A percentile compares a stretch with the other conserved stretches of the same genome.
phyloP scores from a whole-genome alignment of 345 rosid genomes.

The rapeseed (Brassica napus) region Da-Ae NC_063436.1:5602001-5602500 shows the following conservation, averaged over 20 bases:
- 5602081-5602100: no score
- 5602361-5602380: constrained; percentile 60
- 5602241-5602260: constrained; percentile 45
- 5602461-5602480: constrained; percentile 65
- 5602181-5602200: no score
- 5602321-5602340: constrained; percentile 74
- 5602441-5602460: constrained; percentile 59
- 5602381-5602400: constrained; percentile 63
- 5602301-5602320: constrained; percentile 77
- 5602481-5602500: constrained; percentile 58
- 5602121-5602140: background rate
- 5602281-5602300: constrained; percentile 58
- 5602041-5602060: no score
- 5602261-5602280: constrained; percentile 79
- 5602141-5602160: constrained; percentile 34
- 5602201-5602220: no score
- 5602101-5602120: no score
- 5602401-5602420: constrained; percentile 60
- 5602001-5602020: no score
- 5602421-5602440: constrained; percentile 72
- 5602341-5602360: constrained; percentile 55
- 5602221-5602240: constrained; percentile 19
- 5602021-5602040: no score
- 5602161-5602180: constrained; percentile 7
- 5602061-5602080: no score